Evolutionary conservation across 345 rosid species (phyloP).

Genomic region (Cochlearia excelsa): DNA sequence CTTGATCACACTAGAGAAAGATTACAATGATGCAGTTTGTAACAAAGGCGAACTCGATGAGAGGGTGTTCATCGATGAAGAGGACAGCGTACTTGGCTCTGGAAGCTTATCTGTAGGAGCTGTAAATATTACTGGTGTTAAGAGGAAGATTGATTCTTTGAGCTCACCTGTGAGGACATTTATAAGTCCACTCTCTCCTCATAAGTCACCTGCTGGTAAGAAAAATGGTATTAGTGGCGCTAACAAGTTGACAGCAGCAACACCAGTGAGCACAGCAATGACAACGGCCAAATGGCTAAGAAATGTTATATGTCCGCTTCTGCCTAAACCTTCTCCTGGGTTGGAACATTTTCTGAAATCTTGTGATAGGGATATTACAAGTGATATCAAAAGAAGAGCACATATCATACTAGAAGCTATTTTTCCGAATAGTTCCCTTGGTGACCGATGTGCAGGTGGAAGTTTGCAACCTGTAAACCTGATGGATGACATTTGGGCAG

Average conservation of each 20-base stretch:
- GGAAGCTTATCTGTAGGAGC: slow-evolving; percentile 52
- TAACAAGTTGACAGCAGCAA: slow-evolving; percentile 59
- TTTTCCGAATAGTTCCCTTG: slow-evolving; percentile 69
- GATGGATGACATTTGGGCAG: slow-evolving; percentile 96
- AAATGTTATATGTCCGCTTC: slow-evolving; percentile 69
- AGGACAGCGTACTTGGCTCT: slow-evolving; percentile 78
- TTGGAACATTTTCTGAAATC: slow-evolving; percentile 66
- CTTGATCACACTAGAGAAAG: slow-evolving; percentile 65
- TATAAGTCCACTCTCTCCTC: slow-evolving; percentile 82
- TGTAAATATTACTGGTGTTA: slow-evolving; percentile 50
- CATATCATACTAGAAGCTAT: slow-evolving; percentile 86
- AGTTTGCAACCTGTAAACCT: slow-evolving; percentile 63
- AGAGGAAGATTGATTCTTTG: slow-evolving; percentile 72
- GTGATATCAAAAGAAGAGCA: slow-evolving; percentile 75
- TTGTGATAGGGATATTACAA: slow-evolving; percentile 78
- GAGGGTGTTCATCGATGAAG: slow-evolving; percentile 79
- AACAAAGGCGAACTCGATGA: slow-evolving; percentile 76
- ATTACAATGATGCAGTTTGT: slow-evolving; percentile 62
- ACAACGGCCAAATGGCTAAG: slow-evolving; percentile 98
- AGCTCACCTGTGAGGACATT: slow-evolving; percentile 81
- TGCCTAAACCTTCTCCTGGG: slow-evolving; percentile 71
- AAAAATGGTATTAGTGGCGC: slow-evolving; percentile 45
- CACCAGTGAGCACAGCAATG: slow-evolving; percentile 93
- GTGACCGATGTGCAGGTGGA: slow-evolving; percentile 64
- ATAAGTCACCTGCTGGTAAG: slow-evolving; percentile 66